These are phyloP conservation scores for Rhodotorula mucilaginosa DNA, from an alignment of 1,284 basidiomycete species.

Conservation along the genomic window DNA sequence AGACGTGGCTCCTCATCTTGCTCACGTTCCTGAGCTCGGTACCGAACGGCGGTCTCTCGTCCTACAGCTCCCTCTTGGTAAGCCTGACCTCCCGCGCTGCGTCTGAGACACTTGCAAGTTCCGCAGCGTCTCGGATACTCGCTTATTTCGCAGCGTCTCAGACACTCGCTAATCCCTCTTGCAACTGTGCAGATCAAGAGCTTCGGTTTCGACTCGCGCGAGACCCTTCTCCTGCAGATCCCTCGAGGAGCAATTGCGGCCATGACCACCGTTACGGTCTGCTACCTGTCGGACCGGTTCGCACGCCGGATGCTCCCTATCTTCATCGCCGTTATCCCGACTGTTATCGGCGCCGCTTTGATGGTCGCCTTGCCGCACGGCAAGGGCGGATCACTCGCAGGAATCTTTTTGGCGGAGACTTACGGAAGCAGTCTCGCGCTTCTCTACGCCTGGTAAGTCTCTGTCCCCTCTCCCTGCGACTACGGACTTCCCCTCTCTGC, in stretches of 20 bases:
- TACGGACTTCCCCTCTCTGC: no score
- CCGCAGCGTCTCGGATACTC: no score
- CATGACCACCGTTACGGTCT: conserved; percentile 54
- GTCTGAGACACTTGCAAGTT: no score
- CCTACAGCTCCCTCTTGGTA: conserved; percentile 40
- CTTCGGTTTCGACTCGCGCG: conserved; percentile 66
- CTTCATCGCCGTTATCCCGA: conserved; percentile 61
- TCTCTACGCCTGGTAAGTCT: not conserved
- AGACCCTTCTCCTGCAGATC: conserved; percentile 62
- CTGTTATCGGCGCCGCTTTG: conserved; percentile 61
- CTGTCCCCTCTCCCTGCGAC: no score
- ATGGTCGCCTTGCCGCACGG: conserved; percentile 55
- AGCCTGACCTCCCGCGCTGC: not conserved
- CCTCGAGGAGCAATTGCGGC: conserved; percentile 59
- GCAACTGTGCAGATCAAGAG: conserved; percentile 52
- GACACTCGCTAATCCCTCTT: conserved; percentile 46
- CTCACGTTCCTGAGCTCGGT: conserved; percentile 61
- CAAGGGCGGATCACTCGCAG: conserved; percentile 61
- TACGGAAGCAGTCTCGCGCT: not conserved
- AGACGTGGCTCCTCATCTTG: conserved; percentile 63
- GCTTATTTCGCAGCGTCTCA: not conserved
- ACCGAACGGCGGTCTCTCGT: conserved; percentile 54
- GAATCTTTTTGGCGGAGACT: conserved; percentile 52
- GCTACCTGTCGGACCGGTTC: conserved; percentile 63
- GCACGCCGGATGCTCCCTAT: conserved; percentile 61